Evolutionary conservation across 2,329 filamentous ascomycete species (phyloP).

Genomic region (Aspergillus eucalypticola): DNA sequence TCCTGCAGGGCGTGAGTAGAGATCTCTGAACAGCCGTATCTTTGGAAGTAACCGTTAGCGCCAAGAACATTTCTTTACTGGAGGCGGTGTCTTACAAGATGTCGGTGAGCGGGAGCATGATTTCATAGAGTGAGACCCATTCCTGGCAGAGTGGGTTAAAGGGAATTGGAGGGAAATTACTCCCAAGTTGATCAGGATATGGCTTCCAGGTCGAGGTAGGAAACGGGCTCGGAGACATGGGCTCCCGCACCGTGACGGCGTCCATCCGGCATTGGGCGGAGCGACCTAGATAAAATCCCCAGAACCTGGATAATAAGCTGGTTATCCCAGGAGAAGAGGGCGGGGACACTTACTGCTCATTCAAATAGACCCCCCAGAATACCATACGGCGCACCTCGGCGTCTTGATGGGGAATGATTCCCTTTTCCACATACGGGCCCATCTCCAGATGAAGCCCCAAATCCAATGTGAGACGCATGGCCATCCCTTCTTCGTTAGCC

Average conservation of each 20-base stretch:
- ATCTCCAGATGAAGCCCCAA: constrained; percentile 47
- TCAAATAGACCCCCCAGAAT: constrained; percentile 48
- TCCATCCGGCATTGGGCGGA: constrained; percentile 41
- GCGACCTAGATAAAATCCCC: constrained; percentile 47
- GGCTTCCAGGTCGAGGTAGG: constrained; percentile 28
- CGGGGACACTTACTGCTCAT: constrained; percentile 37
- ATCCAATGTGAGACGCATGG: constrained; percentile 49
- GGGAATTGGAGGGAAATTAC: constrained; percentile 12
- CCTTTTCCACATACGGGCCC: constrained; percentile 41
- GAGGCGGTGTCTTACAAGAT: not conserved
- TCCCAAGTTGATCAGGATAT: constrained; percentile 35
- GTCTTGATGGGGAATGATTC: constrained; percentile 41
- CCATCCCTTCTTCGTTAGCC: constrained; percentile 35
- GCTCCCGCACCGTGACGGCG: constrained; percentile 44
- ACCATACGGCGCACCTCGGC: constrained; percentile 42
- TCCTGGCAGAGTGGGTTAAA: not conserved
- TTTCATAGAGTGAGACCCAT: constrained; percentile 5
- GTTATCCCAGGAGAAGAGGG: fast-evolving
- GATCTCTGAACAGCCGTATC: constrained; percentile 36
- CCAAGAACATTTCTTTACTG: not conserved
- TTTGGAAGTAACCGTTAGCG: constrained; percentile 12
- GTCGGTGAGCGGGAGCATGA: constrained; percentile 3
- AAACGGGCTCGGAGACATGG: constrained; percentile 25
- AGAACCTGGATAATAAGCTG: constrained; percentile 32
- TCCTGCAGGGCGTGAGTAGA: constrained; percentile 35